Percentiles rank a stretch among this genome's conserved stretches.
Evolutionary conservation across 805 yeast genomes (phyloP).

Genomic region (Saccharomycopsis capsularis): DNA sequence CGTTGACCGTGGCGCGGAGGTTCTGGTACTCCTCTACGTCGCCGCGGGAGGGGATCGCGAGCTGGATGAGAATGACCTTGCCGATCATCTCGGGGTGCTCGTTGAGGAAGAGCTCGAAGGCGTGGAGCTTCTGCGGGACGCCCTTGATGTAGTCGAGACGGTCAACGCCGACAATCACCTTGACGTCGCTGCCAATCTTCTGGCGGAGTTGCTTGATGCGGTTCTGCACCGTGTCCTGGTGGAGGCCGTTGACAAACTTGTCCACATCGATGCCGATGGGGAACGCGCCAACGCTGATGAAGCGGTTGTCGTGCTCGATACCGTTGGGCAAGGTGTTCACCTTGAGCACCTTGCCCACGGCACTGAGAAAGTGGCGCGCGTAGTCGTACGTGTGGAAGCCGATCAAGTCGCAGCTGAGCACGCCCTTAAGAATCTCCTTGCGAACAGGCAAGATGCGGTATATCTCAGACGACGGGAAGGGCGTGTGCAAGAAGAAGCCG

Average conservation of each 20-base stretch:
- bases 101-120: slow-evolving; percentile 83
- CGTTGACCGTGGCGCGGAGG: slow-evolving; percentile 88
- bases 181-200: slow-evolving; percentile 63
- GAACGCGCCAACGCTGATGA: slow-evolving; percentile 87
- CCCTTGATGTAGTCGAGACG: slow-evolving; percentile 96
- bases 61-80: slow-evolving; percentile 89
- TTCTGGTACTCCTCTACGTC: slow-evolving; percentile 98
- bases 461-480: slow-evolving; percentile 95
- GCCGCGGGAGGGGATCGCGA: slow-evolving; percentile 96
- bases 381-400: slow-evolving; percentile 99
- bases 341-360: slow-evolving; percentile 77
- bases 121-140: slow-evolving; percentile 94
- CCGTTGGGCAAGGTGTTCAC: slow-evolving; percentile 88
- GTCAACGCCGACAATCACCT: slow-evolving; percentile 94
- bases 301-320: slow-evolving; percentile 66
- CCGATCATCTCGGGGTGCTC: slow-evolving; percentile 99
- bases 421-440: slow-evolving; percentile 85
- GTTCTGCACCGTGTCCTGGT: slow-evolving; percentile 50
- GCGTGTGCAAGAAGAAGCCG: slow-evolving; percentile 95
- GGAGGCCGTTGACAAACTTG: slow-evolving; percentile 74
- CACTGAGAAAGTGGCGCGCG: slow-evolving; percentile 89
- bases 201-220: slow-evolving; percentile 57
- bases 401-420: slow-evolving; percentile 84
- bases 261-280: slow-evolving; percentile 99
- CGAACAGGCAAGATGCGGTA: slow-evolving; percentile 94